Evolutionary conservation across 1,284 basidiomycete species (phyloP).

Genomic region (Irpex lacteus): DNA sequence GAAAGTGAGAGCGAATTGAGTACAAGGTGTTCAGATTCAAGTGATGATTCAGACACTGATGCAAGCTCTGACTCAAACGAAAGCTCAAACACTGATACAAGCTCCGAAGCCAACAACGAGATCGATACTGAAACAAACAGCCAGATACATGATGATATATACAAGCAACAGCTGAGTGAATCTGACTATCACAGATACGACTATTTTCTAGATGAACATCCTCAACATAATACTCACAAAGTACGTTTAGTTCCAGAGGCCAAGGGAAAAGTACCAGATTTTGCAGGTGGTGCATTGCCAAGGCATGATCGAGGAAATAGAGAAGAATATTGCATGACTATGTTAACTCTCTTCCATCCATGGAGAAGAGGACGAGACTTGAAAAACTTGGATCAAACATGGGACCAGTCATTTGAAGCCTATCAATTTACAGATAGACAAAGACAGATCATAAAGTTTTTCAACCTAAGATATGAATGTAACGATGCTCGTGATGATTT

Average conservation of each 20-base stretch:
- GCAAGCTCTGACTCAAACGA: too few relatives aligned
- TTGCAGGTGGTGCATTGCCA: slow-evolving; percentile 8
- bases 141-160: too few relatives aligned
- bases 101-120: too few relatives aligned
- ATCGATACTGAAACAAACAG: too few relatives aligned
- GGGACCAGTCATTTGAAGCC: slow-evolving; percentile 24
- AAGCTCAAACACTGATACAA: too few relatives aligned
- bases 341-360: slow-evolving; percentile 8
- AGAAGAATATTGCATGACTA: slow-evolving; percentile 4
- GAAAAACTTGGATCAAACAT: slow-evolving; percentile 15
- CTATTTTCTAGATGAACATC: slow-evolving; percentile 6
- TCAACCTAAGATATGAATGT: slow-evolving; percentile 32
- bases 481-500: slow-evolving; percentile 33
- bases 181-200: too few relatives aligned
- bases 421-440: slow-evolving; percentile 15
- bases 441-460: slow-evolving; percentile 23
- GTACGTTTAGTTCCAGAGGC: background rate
- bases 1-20: too few relatives aligned
- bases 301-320: background rate
- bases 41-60: too few relatives aligned
- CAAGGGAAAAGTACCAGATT: background rate
- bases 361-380: slow-evolving; percentile 25
- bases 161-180: too few relatives aligned
- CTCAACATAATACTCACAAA: slow-evolving; percentile 4
- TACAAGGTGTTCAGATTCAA: too few relatives aligned